Evolutionary conservation across 1,139 yeast species (phyloP).

Genomic region (Kurtzmaniella quercitrusa): DNA sequence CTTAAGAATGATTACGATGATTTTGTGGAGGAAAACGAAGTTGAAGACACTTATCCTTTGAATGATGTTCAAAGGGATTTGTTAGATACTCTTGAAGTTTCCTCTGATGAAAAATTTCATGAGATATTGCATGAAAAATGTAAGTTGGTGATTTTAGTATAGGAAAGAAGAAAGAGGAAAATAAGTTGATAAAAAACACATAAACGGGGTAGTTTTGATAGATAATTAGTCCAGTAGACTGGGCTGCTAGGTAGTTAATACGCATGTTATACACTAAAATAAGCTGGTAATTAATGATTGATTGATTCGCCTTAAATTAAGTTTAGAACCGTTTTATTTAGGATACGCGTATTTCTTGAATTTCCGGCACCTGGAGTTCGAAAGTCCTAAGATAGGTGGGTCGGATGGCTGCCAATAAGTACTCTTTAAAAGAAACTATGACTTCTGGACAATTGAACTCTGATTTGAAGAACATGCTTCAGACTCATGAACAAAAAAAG

Average conservation of each 20-base stretch:
- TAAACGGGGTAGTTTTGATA: not conserved
- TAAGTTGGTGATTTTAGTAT: slow-evolving; percentile 35
- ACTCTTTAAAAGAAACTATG: not conserved
- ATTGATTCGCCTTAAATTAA: not conserved
- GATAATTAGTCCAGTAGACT: not conserved
- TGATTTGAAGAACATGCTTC: not conserved
- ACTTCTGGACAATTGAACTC: not conserved
- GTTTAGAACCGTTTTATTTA: not conserved
- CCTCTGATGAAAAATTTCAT: slow-evolving; percentile 39
- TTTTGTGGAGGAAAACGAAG: slow-evolving; percentile 27
- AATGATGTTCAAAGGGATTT: slow-evolving; percentile 17
- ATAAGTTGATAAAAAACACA: not conserved
- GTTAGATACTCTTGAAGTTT: slow-evolving; percentile 34
- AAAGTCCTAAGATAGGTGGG: no score
- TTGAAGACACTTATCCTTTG: slow-evolving; percentile 19
- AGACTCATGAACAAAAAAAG: not conserved
- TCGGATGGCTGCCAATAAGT: not conserved
- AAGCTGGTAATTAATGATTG: no score
- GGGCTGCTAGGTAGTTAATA: not conserved
- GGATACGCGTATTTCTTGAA: no score
- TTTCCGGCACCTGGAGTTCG: no score
- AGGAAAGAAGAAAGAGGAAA: not conserved
- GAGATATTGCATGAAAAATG: slow-evolving; percentile 43
- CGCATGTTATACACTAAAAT: not conserved
- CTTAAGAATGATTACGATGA: slow-evolving; percentile 43